Evolutionary conservation across 345 rosid species (phyloP), one percentile per base, ranked within the genome.

Genomic region (Clausena lansium): DNA sequence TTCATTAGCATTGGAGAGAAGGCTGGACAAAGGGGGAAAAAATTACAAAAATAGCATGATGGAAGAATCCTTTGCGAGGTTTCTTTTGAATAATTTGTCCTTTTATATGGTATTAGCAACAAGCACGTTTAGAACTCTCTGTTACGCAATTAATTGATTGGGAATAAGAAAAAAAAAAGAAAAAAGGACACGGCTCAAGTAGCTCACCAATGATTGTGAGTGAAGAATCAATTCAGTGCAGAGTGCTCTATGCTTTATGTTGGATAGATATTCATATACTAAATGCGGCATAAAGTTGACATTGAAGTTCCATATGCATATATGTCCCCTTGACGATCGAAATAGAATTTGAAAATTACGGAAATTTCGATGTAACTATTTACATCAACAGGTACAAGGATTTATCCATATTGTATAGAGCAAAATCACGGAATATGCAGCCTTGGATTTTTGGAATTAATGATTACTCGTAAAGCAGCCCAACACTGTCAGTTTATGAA

Each of bases 151-250:
- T 38, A 11, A 47, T 47, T 30, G 41, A 59, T 24, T 27, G 64
- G 22, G 28, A 20, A 27, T 50, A 55, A 30, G 32, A 2, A 30
- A 30, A 30, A 30, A 2, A 30, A 30, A 0, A 1, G 0, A 11
- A 45, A 45, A 45, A 45, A 11, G 50, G 50, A 45, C 50, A 70
- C 54, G 32, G 59, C 1, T 55, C 73, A 25, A 28, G 57, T 33
- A 52, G 45, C 30, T 35, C 52, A 54, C 24, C 20, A 19, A 33
- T 6, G 67, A 17, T 22, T 32, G 67, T 30, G 32, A 41, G 32
- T 55, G 52, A 28, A 45, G 81, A 73, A 79, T 79, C 67, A 72
- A 20, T 38, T 66, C 35, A 72, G 61, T 65, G n/a, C n/a, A n/a
- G n/a, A n/a, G n/a, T n/a, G 77, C 68, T 41, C 64, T 33, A 55